Conservation (phyloP, 108 stramenopile species). For the Pseudonitzschia delicatissima region DNA sequence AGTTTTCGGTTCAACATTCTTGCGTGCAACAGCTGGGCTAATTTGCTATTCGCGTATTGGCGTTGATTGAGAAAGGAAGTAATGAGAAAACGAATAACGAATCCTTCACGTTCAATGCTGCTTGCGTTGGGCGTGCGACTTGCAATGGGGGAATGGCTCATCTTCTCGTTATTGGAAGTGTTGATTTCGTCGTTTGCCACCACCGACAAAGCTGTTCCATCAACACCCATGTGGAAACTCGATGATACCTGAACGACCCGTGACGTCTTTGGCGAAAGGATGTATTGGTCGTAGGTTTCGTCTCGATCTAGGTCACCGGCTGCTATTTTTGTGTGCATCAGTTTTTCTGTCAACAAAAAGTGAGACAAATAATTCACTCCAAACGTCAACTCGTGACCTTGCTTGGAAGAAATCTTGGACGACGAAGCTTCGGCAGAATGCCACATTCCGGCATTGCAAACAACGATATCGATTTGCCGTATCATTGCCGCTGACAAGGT, state of each 20-base stretch:
- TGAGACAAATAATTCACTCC: slow-evolving; percentile 61
- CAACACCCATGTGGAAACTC: slow-evolving; percentile 33
- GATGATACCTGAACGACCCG: slow-evolving; percentile 48
- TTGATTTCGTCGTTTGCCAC: background rate
- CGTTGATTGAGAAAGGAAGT: slow-evolving; percentile 17
- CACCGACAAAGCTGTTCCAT: slow-evolving; percentile 34
- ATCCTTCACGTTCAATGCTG: background rate
- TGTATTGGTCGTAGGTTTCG: background rate
- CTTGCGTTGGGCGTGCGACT: slow-evolving; percentile 11
- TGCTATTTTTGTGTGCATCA: slow-evolving; percentile 14
- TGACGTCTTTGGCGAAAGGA: slow-evolving; percentile 23
- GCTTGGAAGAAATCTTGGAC: slow-evolving; percentile 1
- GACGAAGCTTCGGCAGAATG: background rate
- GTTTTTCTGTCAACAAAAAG: slow-evolving; percentile 55
- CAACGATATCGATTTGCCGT: slow-evolving; percentile 36
- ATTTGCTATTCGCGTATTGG: slow-evolving; percentile 52
- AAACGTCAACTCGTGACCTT: slow-evolving; percentile 38
- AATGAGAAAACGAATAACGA: background rate
- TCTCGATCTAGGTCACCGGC: background rate
- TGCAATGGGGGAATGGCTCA: slow-evolving; percentile 23
- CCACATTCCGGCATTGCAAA: slow-evolving; percentile 65
- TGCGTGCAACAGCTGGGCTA: slow-evolving; percentile 57
- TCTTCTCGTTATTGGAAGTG: background rate
- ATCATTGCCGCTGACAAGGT: background rate
- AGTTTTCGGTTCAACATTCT: slow-evolving; percentile 15